Evolutionary conservation across 257 asterid species (phyloP), one percentile per base, ranked within the genome.

Genomic region (Capsicum pubescens): DNA sequence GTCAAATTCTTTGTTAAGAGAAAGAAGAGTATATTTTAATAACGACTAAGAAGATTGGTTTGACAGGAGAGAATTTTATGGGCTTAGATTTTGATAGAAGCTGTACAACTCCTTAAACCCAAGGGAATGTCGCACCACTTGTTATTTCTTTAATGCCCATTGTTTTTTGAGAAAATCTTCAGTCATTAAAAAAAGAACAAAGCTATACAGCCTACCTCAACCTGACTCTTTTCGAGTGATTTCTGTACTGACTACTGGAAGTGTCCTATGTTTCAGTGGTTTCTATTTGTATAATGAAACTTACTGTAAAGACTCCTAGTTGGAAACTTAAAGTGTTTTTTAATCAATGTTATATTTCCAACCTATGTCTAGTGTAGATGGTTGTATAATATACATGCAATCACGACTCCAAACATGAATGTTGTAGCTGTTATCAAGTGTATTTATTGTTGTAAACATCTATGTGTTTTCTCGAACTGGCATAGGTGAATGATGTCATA

Each of bases 31-130:
- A 26, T 13, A 52, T 26, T 26, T 76, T 15, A 52, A 52, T 14
- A 76, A 14, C 9, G 4, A 14, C 48, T 26, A 21, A 14, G 50
- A 52, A 56, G 44, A 55, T 54, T 77, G 81, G 26, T 76, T 63
- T 55, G 54, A 54, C 5, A 21, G 81, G 60, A 54, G 9, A 26
- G n/a, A 32, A 2, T 54, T 21, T 77, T 54, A 32, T 54, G 64
- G 64, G 59, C 63, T 54, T 77, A 77, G 50, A 15, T 54, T 54
- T 77, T 0, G 8, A 77, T 77, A 54, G 64, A 54, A 77, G 81
- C 57, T 74, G 61, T 21, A 50, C 61, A 50, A 74, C 59, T 52
- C 21, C 61, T 12, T 74, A 74, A 74, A 50, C 61, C 81, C 13
- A 13, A 21, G 46, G 14, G 42, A 17, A n/a, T n/a, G 57, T 42